These are phyloP conservation scores for Camellia japonica DNA, from an alignment of 148 eudicot genomes.

Conservation along the genomic window DNA sequence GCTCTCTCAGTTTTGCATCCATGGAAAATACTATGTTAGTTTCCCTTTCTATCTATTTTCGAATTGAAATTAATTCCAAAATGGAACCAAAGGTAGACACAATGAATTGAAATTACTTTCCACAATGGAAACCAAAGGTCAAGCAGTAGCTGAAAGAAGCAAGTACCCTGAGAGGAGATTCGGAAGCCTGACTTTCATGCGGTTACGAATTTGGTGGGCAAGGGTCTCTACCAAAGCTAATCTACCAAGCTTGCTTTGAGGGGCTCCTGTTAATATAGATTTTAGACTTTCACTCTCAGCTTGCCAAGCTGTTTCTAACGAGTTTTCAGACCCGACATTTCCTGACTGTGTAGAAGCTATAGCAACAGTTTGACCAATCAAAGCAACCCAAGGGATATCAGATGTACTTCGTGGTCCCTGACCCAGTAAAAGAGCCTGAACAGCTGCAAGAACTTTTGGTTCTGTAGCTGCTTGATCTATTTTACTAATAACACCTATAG, in stretches of 20 bases:
- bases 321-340: constrained; percentile 75
- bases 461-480: constrained; percentile 96
- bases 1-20: neutral
- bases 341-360: constrained; percentile 92
- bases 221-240: constrained; percentile 88
- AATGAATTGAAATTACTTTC: neutral
- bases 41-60: too few species aligned
- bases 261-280: constrained; percentile 87
- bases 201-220: constrained; percentile 83
- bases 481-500: constrained; percentile 93
- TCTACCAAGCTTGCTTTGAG: constrained; percentile 92
- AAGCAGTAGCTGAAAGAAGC: constrained; percentile 18
- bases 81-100: neutral
- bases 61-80: too few species aligned
- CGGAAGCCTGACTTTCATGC: constrained; percentile 91
- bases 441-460: constrained; percentile 90
- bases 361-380: constrained; percentile 97
- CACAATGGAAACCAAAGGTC: neutral
- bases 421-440: constrained; percentile 82
- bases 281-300: constrained; percentile 97
- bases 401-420: constrained; percentile 94
- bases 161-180: constrained; percentile 85
- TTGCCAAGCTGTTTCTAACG: constrained; percentile 96
- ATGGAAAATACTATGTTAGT: neutral
- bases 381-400: constrained; percentile 96